phyloP scores from a whole-genome alignment of 768 basidiomycete genomes.

The Boletus sp. region DNA sequence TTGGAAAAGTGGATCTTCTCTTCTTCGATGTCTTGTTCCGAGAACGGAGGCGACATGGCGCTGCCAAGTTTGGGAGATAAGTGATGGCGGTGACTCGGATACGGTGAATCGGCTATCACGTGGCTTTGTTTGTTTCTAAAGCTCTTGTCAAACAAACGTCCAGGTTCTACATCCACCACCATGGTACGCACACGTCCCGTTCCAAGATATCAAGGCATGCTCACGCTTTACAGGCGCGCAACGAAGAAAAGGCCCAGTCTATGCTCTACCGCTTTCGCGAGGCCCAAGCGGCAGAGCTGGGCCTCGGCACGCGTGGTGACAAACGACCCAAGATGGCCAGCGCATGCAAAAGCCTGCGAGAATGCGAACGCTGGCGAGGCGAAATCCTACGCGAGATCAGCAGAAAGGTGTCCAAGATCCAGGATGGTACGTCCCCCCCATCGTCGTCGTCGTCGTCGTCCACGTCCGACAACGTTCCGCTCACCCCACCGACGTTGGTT shows the following conservation, averaged over 20 bases:
- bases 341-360: constrained; percentile 85
- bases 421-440: constrained; percentile 66
- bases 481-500: neutral
- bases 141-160: constrained; percentile 25
- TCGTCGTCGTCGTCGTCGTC: neutral
- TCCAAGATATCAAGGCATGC: too few species aligned
- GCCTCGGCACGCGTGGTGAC: constrained; percentile 80
- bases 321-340: constrained; percentile 91
- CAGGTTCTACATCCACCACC: neutral
- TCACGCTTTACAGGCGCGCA: constrained; percentile 65
- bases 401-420: constrained; percentile 96
- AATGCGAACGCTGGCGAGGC: constrained; percentile 95
- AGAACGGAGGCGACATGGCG: constrained; percentile 26
- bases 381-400: constrained; percentile 94
- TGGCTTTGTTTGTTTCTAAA: constrained; percentile 28
- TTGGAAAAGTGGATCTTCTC: constrained; percentile 74
- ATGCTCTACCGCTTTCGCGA: constrained; percentile 96
- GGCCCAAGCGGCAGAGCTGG: constrained; percentile 93
- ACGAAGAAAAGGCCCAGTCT: constrained; percentile 97
- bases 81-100: neutral
- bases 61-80: too few species aligned
- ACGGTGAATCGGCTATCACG: constrained; percentile 12
- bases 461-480: neutral
- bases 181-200: constrained; percentile 12
- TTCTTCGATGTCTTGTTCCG: constrained; percentile 40